Conservation (phyloP, 768 basidiomycete genomes). For the Leucosporidium scottii region DNA sequence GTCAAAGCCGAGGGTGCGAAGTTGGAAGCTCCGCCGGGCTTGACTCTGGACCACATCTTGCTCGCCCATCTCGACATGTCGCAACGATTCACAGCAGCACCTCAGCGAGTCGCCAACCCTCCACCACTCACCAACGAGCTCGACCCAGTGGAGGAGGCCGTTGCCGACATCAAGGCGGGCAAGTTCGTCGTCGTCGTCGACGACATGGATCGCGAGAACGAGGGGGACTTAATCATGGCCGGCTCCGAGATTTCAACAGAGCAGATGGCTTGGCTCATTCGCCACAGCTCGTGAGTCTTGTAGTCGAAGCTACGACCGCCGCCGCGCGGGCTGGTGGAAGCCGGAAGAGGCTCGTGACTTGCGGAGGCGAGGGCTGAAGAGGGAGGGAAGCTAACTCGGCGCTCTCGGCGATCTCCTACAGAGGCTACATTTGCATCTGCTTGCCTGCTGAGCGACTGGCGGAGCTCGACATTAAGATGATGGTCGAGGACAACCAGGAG, state of each 20-base stretch:
- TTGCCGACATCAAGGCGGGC: constrained; percentile 66
- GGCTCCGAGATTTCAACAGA: constrained; percentile 62
- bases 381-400: not conserved
- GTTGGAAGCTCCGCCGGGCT: too few relatives aligned
- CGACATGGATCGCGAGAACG: constrained; percentile 91
- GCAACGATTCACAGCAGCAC: too few relatives aligned
- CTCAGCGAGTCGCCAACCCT: too few relatives aligned
- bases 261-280: constrained; percentile 99
- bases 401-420: constrained; percentile 39
- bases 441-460: constrained; percentile 68
- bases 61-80: too few relatives aligned
- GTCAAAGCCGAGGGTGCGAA: too few relatives aligned
- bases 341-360: not conserved
- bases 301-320: not conserved
- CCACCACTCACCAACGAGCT: constrained; percentile 44
- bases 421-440: constrained; percentile 89
- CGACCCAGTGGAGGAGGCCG: constrained; percentile 70
- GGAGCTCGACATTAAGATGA: constrained; percentile 78
- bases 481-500: constrained; percentile 86
- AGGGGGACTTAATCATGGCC: constrained; percentile 90
- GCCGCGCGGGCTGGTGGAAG: not conserved
- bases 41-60: too few relatives aligned
- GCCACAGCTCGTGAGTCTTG: constrained; percentile 71
- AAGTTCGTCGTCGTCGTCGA: constrained; percentile 98
- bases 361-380: not conserved